Evolutionary conservation across 2,329 filamentous ascomycete genomes (phyloP).

Genomic region (Rhytidhysteron rufulum): DNA sequence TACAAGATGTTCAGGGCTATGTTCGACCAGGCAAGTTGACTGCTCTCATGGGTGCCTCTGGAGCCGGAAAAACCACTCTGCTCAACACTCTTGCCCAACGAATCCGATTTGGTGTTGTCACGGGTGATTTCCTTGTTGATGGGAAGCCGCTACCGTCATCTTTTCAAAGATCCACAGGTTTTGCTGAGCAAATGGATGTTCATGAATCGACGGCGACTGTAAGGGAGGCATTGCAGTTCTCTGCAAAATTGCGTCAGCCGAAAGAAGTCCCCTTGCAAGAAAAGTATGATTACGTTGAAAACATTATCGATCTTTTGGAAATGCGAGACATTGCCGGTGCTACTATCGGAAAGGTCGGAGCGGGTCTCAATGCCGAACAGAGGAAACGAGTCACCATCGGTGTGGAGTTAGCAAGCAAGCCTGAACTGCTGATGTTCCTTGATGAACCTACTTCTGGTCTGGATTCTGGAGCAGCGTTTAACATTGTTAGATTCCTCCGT

Average conservation of each 20-base stretch:
- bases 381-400: conserved; percentile 64
- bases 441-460: conserved; percentile 75
- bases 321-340: conserved; percentile 64
- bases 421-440: conserved; percentile 69
- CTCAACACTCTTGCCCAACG: conserved; percentile 38
- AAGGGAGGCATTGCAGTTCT: conserved; percentile 62
- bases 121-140: conserved; percentile 45
- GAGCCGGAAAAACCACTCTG: conserved; percentile 33
- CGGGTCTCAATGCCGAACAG: conserved; percentile 56
- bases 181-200: conserved; percentile 66
- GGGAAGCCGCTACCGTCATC: conserved; percentile 52
- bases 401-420: conserved; percentile 60
- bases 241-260: conserved; percentile 60
- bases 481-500: conserved; percentile 61
- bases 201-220: conserved; percentile 62
- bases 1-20: conserved; percentile 69
- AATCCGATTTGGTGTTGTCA: conserved; percentile 43
- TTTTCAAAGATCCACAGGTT: conserved; percentile 75
- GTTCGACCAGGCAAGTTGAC: conserved; percentile 89
- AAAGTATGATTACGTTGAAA: conserved; percentile 64
- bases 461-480: conserved; percentile 65
- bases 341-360: conserved; percentile 55
- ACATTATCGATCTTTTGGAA: conserved; percentile 60
- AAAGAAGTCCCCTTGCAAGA: conserved; percentile 54
- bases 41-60: conserved; percentile 78